Conservation (phyloP, 202 grass and related monocot species). For the Zoysia matrella region DNA sequence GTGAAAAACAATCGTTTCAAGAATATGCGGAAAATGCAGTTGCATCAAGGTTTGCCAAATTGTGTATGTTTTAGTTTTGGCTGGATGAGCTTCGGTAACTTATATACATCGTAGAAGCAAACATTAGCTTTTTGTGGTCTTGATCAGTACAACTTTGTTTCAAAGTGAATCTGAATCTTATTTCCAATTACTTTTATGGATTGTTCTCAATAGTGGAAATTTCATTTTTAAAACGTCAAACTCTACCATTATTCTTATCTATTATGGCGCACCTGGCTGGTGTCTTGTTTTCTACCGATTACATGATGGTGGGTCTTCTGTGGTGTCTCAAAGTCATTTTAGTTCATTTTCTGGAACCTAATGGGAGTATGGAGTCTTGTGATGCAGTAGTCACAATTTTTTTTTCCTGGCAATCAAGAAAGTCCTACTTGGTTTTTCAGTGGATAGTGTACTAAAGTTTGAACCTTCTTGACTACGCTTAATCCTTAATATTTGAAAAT, state of each 20-base stretch:
- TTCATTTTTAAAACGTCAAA: no score
- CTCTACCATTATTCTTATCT: no score
- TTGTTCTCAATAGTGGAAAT: background rate
- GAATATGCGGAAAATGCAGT: conserved; percentile 74
- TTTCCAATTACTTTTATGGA: background rate
- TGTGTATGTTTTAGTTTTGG: background rate
- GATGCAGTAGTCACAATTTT: no score
- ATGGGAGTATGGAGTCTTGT: no score
- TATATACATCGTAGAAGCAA: conserved; percentile 22
- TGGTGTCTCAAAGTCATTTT: no score
- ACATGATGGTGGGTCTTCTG: no score
- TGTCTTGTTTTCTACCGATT: no score
- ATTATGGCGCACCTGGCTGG: no score
- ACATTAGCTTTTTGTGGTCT: background rate
- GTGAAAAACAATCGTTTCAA: conserved; percentile 75
- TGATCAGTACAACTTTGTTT: background rate
- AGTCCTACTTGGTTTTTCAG: background rate
- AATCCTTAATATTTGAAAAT: background rate
- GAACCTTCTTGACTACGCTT: conserved; percentile 13
- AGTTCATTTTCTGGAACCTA: no score
- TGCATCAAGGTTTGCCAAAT: conserved; percentile 73
- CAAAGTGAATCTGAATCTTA: no score
- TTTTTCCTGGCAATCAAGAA: background rate
- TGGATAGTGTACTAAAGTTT: background rate
- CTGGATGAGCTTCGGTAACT: background rate